Conservation (phyloP, 1,284 basidiomycete species). For the Cutaneotrichosporon sp. region DNA sequence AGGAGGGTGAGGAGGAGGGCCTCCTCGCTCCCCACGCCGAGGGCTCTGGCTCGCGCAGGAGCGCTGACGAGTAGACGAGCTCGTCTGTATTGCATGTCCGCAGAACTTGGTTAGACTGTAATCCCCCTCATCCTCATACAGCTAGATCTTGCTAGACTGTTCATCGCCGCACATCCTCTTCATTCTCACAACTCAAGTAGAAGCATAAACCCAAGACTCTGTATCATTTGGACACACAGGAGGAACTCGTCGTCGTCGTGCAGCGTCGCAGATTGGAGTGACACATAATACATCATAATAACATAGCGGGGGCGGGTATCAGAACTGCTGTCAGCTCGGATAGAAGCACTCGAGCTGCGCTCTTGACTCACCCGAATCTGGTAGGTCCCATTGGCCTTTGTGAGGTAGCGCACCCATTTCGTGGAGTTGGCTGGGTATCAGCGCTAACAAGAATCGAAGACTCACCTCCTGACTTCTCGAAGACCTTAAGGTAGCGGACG, state of each 20-base stretch:
- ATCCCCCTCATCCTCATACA: neutral
- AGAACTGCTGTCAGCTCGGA: neutral
- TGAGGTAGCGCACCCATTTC: conserved; percentile 72
- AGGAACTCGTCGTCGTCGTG: no score
- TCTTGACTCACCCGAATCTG: conserved; percentile 43
- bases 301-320: conserved; percentile 1
- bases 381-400: conserved; percentile 50
- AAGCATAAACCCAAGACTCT: neutral
- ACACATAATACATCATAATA: conserved; percentile 1
- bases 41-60: conserved; percentile 3
- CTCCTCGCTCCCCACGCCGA: conserved; percentile 14
- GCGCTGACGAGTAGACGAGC: conserved; percentile 4
- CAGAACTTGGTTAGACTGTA: conserved; percentile 3
- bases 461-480: conserved; percentile 76
- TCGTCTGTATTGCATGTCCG: neutral
- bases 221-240: neutral
- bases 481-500: conserved; percentile 96
- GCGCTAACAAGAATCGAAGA: neutral
- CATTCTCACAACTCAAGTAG: neutral
- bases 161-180: neutral
- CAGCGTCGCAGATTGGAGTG: neutral
- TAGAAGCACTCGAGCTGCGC: neutral
- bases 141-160: neutral
- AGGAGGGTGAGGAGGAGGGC: conserved; percentile 31
- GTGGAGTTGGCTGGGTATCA: conserved; percentile 41